Base-by-base conservation (phyloP, 768 basidiomycete species). In the Serendipita indica region DNA sequence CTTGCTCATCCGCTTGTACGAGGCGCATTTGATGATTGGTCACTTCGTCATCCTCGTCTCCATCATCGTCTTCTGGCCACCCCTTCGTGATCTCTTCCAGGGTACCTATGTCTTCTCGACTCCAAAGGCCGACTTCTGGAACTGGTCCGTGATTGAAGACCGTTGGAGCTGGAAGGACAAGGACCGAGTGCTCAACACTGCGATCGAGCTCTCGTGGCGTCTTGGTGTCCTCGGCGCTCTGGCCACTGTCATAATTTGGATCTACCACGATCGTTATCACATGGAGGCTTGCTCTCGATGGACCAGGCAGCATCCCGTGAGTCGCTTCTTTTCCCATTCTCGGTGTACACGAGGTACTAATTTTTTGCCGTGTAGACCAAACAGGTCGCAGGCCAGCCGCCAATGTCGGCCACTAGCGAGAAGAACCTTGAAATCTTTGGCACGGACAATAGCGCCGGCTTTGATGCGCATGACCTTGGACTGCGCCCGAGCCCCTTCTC, bases 1-100 rank as follows among this genome's bases (percentile, higher is more conserved):
- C 45, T 27, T 58, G 35, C 28, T 62, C 18, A 60, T 58, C 34
- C 60, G 67, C 14, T 41, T 67, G 32, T 67, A 66, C 60, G 67
- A 67, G 56, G 67, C 67, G 1, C 65, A 66, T 57, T 34, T 67
- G 39, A 65, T 66, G 60, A 63, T 66, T 58, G 65, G 63, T 30
- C 62, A 61, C 12, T 63, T 64, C 62, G 64, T 65, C 60, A 18
- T 60, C 32, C 25, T 63, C 33, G 57, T 64, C 49, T 43, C 41
- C 54, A 39, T 58, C 30, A 46, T 61, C 30, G 56, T 61, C 41
- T 27, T 43, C 41, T 43, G 41, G 57, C 25, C 41, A 62, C 22
- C 33, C 63, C 16, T 49, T 59, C 20, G 60, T 60, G 28, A 58
- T 61, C 28, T 41, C 34, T 39, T 60, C 60, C 57, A 45, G 2